A percentile compares a stretch with the other conserved stretches of the same genome.
These are phyloP conservation scores for Lenwebbia sp. DNA, from an alignment of 345 rosid genomes.

Conservation along the genomic window DNA sequence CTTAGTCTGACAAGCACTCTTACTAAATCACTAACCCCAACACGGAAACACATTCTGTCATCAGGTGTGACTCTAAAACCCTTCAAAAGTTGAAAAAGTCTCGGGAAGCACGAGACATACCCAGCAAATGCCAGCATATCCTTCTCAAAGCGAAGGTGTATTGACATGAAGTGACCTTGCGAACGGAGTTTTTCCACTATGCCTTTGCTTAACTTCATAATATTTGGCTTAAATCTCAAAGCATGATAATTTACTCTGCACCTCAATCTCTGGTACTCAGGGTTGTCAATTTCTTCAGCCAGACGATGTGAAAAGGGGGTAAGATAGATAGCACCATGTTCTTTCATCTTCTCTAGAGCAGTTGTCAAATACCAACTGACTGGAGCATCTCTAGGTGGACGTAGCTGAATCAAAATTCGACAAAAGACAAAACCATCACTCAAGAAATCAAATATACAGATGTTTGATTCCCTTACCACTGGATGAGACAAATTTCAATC, in stretches of 20 bases:
- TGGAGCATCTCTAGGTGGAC: constrained; percentile 94
- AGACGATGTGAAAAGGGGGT: constrained; percentile 98
- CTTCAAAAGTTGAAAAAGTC: not conserved
- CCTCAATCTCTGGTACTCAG: constrained; percentile 92
- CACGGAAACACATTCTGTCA: not conserved
- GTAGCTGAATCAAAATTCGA: constrained; percentile 34
- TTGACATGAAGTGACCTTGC: constrained; percentile 98
- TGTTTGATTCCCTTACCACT: not conserved
- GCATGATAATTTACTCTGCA: constrained; percentile 99
- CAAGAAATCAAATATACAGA: not conserved
- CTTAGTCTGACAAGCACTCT: not conserved
- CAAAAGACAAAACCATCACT: not conserved
- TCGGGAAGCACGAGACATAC: constrained; percentile 29
- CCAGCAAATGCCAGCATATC: constrained; percentile 99
- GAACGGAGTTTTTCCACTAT: constrained; percentile 92
- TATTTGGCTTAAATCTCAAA: constrained; percentile 83
- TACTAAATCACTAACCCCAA: not conserved
- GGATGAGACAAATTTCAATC: not conserved
- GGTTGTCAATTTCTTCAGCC: constrained; percentile 85
- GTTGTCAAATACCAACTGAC: constrained; percentile 73
- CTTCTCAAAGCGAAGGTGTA: constrained; percentile 99
- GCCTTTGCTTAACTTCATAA: constrained; percentile 82
- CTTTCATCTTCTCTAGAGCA: constrained; percentile 84
- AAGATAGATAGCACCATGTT: constrained; percentile 89
- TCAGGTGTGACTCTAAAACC: not conserved